These are phyloP conservation scores for Bauhinia variegata DNA, from an alignment of 306 rosid genomes.

Conservation along the genomic window DNA sequence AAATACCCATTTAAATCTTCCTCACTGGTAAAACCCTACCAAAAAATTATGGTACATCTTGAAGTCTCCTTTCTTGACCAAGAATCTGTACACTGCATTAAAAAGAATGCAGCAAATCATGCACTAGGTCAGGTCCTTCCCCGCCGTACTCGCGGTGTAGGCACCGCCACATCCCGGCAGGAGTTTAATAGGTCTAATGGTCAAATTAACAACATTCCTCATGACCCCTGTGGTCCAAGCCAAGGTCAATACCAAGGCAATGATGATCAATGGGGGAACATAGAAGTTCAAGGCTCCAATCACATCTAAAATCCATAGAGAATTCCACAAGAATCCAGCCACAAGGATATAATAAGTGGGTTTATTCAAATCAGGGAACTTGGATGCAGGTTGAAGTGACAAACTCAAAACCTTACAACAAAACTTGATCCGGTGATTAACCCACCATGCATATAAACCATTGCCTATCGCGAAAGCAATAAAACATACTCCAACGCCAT, in stretches of 20 bases:
- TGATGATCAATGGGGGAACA: slow-evolving; percentile 67
- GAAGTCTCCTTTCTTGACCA: slow-evolving; percentile 7
- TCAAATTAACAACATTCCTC: slow-evolving; percentile 86
- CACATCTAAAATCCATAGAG: slow-evolving; percentile 82
- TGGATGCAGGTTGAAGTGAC: slow-evolving; percentile 74
- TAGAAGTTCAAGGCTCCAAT: slow-evolving; percentile 86
- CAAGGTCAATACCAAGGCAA: slow-evolving; percentile 66
- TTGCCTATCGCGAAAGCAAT: slow-evolving; percentile 78
- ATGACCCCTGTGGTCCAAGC: slow-evolving; percentile 89
- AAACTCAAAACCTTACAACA: slow-evolving; percentile 64
- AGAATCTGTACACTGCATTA: slow-evolving; percentile 17
- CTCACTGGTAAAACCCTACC: too few species aligned
- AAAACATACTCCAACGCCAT: slow-evolving; percentile 85
- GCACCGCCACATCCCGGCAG: slow-evolving; percentile 49
- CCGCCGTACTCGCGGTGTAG: slow-evolving; percentile 68
- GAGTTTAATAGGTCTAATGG: slow-evolving; percentile 67
- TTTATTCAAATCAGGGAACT: slow-evolving; percentile 67
- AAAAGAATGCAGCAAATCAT: too few species aligned
- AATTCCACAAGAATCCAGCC: slow-evolving; percentile 84
- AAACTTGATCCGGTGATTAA: slow-evolving; percentile 64
- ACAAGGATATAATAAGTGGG: slow-evolving; percentile 84
- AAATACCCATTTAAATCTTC: too few species aligned
- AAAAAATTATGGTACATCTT: slow-evolving; percentile 11
- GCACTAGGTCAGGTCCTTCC: slow-evolving; percentile 5
- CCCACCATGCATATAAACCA: slow-evolving; percentile 94